Percentiles rank a stretch among this genome's conserved stretches.
These are phyloP conservation scores for Ceratobasidium sp. DNA, from an alignment of 1,284 basidiomycete species.

Conservation along the genomic window DNA sequence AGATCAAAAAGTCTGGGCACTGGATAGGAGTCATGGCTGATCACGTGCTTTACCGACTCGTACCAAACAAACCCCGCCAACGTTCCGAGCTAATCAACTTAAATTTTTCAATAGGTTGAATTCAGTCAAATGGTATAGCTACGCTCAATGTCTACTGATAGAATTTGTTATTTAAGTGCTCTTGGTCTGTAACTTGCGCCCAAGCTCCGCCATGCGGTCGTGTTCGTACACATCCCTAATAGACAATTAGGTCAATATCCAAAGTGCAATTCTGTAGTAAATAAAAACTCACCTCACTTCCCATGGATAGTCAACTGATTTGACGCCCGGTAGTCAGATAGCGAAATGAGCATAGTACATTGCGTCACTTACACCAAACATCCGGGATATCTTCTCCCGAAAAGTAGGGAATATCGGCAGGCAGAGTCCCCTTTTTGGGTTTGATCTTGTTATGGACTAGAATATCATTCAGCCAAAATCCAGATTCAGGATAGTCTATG, in stretches of 20 bases:
- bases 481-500: neutral
- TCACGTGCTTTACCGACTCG: slow-evolving; percentile 10
- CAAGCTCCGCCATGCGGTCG: slow-evolving; percentile 61
- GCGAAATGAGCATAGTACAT: slow-evolving; percentile 38
- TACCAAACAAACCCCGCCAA: neutral
- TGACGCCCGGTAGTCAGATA: slow-evolving; percentile 31
- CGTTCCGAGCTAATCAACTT: neutral
- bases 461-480: neutral
- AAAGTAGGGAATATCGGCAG: slow-evolving; percentile 64
- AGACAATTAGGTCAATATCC: slow-evolving; percentile 41
- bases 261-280: slow-evolving; percentile 38
- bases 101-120: neutral
- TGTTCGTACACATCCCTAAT: slow-evolving; percentile 77
- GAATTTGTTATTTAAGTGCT: slow-evolving; percentile 2
- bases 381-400: slow-evolving; percentile 57
- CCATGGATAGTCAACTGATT: slow-evolving; percentile 81
- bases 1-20: neutral
- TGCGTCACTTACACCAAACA: slow-evolving; percentile 56
- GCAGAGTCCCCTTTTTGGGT: slow-evolving; percentile 75
- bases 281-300: slow-evolving; percentile 65
- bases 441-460: slow-evolving; percentile 91
- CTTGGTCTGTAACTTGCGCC: slow-evolving; percentile 45
- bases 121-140: slow-evolving; percentile 10
- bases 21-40: neutral
- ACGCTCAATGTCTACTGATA: neutral